phyloP scores from a whole-genome alignment of 2,329 filamentous ascomycete species.

The Arthrocladium fulminans region DNA sequence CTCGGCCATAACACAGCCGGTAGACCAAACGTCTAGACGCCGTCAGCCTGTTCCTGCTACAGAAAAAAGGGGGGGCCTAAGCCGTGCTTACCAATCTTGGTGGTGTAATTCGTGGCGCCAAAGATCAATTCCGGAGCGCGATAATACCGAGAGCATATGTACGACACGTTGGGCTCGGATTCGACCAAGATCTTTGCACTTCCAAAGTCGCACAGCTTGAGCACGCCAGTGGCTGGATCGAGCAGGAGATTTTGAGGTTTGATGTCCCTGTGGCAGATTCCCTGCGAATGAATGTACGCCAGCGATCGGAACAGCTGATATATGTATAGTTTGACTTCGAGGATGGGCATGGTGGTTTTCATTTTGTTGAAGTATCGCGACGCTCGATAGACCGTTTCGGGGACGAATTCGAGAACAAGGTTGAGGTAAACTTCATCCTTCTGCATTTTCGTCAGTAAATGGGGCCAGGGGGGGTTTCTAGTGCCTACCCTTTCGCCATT shows the following conservation, averaged over 20 bases:
- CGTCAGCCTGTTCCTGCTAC: constrained; percentile 8
- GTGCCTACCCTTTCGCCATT: constrained; percentile 85
- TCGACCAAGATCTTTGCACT: constrained; percentile 98
- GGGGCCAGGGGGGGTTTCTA: too few relatives aligned
- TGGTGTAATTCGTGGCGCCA: constrained; percentile 97
- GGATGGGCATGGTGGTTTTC: constrained; percentile 98
- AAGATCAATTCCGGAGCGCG: constrained; percentile 96
- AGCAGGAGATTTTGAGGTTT: constrained; percentile 96
- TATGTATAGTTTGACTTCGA: constrained; percentile 98
- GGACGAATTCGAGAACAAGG: constrained; percentile 93
- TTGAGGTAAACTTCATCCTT: constrained; percentile 99
- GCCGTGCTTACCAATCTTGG: constrained; percentile 82
- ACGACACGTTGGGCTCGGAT: constrained; percentile 98
- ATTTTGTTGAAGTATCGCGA: constrained; percentile 99
- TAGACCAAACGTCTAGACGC: constrained; percentile 91
- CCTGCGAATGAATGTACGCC: constrained; percentile 98
- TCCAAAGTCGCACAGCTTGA: constrained; percentile 98
- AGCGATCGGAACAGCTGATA: constrained; percentile 98
- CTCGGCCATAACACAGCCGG: constrained; percentile 98
- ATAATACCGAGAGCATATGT: constrained; percentile 99
- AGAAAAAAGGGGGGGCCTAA: background rate
- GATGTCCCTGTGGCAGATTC: constrained; percentile 98
- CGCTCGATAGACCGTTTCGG: constrained; percentile 95
- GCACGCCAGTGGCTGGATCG: constrained; percentile 78
- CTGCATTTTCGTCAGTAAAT: constrained; percentile 35